Percentiles rank a stretch among this genome's conserved stretches.
These are phyloP conservation scores for Annulohypoxylon moriforme DNA, from an alignment of 495 filamentous ascomycete genomes.

Conservation along the genomic window DNA sequence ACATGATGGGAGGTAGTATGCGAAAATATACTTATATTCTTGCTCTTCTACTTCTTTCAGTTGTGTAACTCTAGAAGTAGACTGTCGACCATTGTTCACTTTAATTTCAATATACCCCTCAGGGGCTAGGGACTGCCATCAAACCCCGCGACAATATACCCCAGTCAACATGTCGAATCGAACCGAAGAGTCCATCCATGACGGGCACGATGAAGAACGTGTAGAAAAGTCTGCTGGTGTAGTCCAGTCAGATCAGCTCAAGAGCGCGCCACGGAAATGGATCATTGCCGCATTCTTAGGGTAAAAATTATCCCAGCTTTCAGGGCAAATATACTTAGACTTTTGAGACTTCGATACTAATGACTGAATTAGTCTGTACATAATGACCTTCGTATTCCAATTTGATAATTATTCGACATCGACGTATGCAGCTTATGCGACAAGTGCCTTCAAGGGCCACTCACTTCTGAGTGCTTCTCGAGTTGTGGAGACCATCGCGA, in stretches of 20 bases:
- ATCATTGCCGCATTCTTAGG: conserved; percentile 2
- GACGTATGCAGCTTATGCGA: not conserved
- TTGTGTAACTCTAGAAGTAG: not conserved
- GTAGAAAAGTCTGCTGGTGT: not conserved
- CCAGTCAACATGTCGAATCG: not conserved
- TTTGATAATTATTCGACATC: not conserved
- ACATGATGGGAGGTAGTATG: not conserved
- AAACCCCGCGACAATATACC: not conserved
- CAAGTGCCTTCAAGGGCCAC: not conserved
- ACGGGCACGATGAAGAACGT: not conserved
- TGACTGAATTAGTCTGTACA: not conserved
- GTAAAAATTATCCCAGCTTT: not conserved
- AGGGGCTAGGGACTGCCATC: not conserved
- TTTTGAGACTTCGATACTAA: not conserved
- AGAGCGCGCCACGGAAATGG: conserved; percentile 2
- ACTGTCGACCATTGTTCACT: not conserved
- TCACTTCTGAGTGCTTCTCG: conserved; percentile 2
- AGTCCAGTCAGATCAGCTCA: not conserved
- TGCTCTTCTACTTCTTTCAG: not conserved
- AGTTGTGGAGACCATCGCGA: not conserved
- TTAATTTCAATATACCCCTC: not conserved
- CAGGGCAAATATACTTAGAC: not conserved
- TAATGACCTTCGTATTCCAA: not conserved
- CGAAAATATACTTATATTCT: not conserved
- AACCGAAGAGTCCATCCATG: not conserved